These are phyloP conservation scores for Kazachstania kunashirensis DNA, from an alignment of 805 yeast genomes.

Conservation along the genomic window DNA sequence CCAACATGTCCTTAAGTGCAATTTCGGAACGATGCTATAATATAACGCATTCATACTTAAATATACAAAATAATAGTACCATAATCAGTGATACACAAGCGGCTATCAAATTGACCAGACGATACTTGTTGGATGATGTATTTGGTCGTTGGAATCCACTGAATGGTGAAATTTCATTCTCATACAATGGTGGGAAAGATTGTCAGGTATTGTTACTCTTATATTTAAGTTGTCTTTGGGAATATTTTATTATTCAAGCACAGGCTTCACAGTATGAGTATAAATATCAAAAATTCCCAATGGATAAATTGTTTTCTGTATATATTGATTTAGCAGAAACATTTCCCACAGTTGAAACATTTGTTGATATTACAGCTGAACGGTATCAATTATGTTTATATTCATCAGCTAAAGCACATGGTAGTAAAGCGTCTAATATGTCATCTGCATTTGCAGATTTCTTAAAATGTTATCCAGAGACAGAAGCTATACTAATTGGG, in stretches of 20 bases:
- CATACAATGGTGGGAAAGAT: conserved; percentile 96
- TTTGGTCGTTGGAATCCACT: conserved; percentile 26
- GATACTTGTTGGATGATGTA: conserved; percentile 18
- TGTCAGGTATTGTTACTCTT: conserved; percentile 81
- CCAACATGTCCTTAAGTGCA: conserved; percentile 7
- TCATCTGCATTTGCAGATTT: conserved; percentile 62
- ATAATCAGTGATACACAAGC: conserved; percentile 22
- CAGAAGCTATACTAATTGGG: conserved; percentile 79
- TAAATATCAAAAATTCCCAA: conserved; percentile 19
- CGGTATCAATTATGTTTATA: conserved; percentile 46
- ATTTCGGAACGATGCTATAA: conserved; percentile 20
- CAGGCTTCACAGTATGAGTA: conserved; percentile 19
- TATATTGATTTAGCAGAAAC: conserved; percentile 68
- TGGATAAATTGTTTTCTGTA: conserved; percentile 37
- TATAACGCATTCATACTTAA: conserved; percentile 21
- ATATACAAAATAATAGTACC: conserved; percentile 6
- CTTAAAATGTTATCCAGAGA: conserved; percentile 39
- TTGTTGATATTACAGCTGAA: conserved; percentile 46
- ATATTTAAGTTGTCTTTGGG: conserved; percentile 48
- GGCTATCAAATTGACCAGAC: conserved; percentile 20
- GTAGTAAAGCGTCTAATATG: conserved; percentile 31
- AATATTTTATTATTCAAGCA: conserved; percentile 14
- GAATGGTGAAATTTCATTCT: conserved; percentile 53
- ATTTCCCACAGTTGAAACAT: conserved; percentile 59
- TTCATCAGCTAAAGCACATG: conserved; percentile 23